These are phyloP conservation scores for Microdochium nivale DNA, from an alignment of 2,329 filamentous ascomycete genomes.

Conservation along the genomic window DNA sequence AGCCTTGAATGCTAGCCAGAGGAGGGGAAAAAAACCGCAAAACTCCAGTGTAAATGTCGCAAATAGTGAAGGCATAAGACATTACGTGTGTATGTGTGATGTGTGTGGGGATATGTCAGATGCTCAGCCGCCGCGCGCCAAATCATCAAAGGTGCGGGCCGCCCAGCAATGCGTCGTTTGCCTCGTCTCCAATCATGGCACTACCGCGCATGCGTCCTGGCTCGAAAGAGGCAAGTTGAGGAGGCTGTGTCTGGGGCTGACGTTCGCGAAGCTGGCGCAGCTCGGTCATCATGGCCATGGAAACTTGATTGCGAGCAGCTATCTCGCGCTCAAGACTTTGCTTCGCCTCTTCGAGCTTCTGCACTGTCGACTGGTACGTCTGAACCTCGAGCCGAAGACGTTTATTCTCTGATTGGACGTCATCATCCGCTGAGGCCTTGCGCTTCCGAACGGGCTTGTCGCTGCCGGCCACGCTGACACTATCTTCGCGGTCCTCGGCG, in stretches of 20 bases:
- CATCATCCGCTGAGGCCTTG: conserved; percentile 31
- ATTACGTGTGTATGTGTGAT: neutral
- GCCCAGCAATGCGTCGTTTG: neutral
- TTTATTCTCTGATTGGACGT: conserved; percentile 57
- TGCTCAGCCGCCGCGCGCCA: neutral
- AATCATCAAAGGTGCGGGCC: neutral
- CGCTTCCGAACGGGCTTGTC: conserved; percentile 31
- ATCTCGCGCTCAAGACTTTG: conserved; percentile 11
- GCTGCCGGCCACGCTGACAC: conserved; percentile 15
- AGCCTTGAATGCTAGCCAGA: neutral
- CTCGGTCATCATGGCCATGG: conserved; percentile 38
- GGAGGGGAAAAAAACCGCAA: neutral
- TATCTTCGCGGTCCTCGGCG: conserved; percentile 34
- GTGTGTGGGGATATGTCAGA: neutral
- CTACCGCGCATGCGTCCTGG: neutral
- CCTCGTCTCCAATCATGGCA: neutral
- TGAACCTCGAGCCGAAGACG: conserved; percentile 52
- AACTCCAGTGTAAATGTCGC: neutral
- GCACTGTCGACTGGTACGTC: conserved; percentile 42
- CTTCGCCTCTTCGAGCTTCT: conserved; percentile 39
- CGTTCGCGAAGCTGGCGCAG: conserved; percentile 27
- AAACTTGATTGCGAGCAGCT: conserved; percentile 4
- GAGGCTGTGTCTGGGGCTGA: neutral
- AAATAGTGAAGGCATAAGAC: neutral
- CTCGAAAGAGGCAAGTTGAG: neutral